phyloP scores from a whole-genome alignment of 1,284 basidiomycete genomes.

The Trametes versicolor region DNA sequence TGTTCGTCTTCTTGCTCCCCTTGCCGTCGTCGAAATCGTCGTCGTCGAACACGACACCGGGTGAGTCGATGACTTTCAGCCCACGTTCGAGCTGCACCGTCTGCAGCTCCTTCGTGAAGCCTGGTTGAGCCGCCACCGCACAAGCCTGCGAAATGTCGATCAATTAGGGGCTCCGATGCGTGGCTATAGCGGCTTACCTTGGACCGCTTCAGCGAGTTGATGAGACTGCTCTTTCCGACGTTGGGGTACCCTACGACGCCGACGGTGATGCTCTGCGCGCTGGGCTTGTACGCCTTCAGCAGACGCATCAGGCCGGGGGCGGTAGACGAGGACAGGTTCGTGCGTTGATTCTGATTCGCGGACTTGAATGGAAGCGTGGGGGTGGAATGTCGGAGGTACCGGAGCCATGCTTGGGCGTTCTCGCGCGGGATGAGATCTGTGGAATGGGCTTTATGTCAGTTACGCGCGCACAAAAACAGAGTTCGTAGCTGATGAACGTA shows the following conservation, averaged over 20 bases:
- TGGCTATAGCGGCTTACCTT: conserved; percentile 60
- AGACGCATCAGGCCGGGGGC: conserved; percentile 88
- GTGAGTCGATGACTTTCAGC: conserved; percentile 93
- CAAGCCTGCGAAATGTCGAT: conserved; percentile 70
- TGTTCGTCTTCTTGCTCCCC: conserved; percentile 67
- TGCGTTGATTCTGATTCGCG: conserved; percentile 82
- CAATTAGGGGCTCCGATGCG: conserved; percentile 52
- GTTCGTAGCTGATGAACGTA: too few species aligned
- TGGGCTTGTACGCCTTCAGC: conserved; percentile 91
- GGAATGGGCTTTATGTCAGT: neutral
- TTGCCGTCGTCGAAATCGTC: conserved; percentile 60
- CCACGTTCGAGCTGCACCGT: conserved; percentile 94
- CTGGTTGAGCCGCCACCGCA: conserved; percentile 94
- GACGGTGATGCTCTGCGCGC: conserved; percentile 81
- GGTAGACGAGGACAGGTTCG: conserved; percentile 79
- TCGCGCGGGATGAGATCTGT: conserved; percentile 89
- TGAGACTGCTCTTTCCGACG: conserved; percentile 95
- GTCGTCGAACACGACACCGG: conserved; percentile 94
- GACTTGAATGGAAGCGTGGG: conserved; percentile 96
- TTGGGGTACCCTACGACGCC: conserved; percentile 98
- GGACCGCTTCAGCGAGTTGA: conserved; percentile 93
- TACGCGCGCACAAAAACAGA: neutral
- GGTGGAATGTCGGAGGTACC: conserved; percentile 89
- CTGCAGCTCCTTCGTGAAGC: conserved; percentile 96
- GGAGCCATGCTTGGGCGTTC: conserved; percentile 93